A percentile compares a stretch with the other conserved stretches of the same genome.
phyloP scores from a whole-genome alignment of 192 early-diverging fungal genomes.

The Geosiphon pyriformis region DNA sequence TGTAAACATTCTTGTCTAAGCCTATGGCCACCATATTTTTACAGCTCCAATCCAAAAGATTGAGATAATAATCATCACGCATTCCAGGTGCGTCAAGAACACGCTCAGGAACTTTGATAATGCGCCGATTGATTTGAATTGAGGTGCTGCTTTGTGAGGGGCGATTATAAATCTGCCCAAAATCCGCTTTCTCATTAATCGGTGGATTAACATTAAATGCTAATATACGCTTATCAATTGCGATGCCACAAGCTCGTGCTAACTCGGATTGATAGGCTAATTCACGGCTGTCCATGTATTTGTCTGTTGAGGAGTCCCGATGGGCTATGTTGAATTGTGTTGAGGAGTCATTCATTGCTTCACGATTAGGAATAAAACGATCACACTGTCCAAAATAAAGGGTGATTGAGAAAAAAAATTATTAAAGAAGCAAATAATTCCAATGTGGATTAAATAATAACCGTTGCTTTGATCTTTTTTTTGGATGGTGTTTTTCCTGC shows the following conservation, averaged over 20 bases:
- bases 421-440: background rate
- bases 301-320: slow-evolving; percentile 23
- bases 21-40: slow-evolving; percentile 82
- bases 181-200: slow-evolving; percentile 41
- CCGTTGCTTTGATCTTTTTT: slow-evolving; percentile 23
- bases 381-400: too few species aligned
- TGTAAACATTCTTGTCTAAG: slow-evolving; percentile 77
- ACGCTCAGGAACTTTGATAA: slow-evolving; percentile 74
- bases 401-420: too few species aligned
- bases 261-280: slow-evolving; percentile 72
- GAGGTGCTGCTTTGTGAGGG: slow-evolving; percentile 26
- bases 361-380: slow-evolving; percentile 83
- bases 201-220: slow-evolving; percentile 78
- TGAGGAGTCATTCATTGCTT: slow-evolving; percentile 59
- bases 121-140: slow-evolving; percentile 52
- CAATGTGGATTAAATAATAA: background rate
- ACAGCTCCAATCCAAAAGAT: slow-evolving; percentile 87
- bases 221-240: slow-evolving; percentile 75
- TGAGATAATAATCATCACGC: slow-evolving; percentile 93
- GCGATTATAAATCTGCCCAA: slow-evolving; percentile 50
- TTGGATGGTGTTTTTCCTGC: slow-evolving; percentile 20
- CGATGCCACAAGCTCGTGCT: slow-evolving; percentile 74
- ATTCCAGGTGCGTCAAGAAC: slow-evolving; percentile 87
- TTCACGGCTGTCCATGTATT: slow-evolving; percentile 39
- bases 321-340: slow-evolving; percentile 65